Percentiles rank a stretch among this genome's conserved stretches.
phyloP scores from a whole-genome alignment of 163 green algal species.

The Scenedesmus sp. region DNA sequence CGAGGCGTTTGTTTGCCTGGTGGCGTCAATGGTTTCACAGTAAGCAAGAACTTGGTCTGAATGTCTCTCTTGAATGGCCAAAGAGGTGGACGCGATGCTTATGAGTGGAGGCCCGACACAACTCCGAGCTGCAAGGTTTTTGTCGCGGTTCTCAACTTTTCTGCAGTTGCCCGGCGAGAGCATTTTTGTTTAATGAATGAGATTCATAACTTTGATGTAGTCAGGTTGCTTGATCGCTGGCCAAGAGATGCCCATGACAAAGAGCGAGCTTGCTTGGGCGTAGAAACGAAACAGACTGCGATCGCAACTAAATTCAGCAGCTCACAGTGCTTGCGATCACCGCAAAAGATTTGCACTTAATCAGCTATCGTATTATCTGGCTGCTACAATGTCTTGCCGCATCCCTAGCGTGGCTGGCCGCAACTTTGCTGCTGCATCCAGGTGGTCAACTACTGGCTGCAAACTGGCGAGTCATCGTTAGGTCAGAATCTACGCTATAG shows the following conservation, averaged over 20 bases:
- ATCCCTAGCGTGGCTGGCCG: not conserved
- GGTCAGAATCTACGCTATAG: not conserved
- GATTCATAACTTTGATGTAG: not conserved
- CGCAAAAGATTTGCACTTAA: no score
- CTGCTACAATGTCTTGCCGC: not conserved
- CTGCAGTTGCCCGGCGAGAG: not conserved
- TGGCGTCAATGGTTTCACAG: not conserved
- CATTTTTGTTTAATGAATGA: not conserved
- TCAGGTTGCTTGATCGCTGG: not conserved
- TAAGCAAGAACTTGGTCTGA: not conserved
- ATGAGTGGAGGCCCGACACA: not conserved
- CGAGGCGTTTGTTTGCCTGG: not conserved
- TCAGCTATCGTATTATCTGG: not conserved
- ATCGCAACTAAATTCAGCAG: not conserved
- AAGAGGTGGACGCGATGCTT: not conserved
- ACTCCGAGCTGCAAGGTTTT: slow-evolving; percentile 20
- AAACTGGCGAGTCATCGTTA: not conserved
- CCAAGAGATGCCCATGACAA: not conserved
- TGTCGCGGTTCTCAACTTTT: slow-evolving; percentile 16
- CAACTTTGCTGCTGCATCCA: not conserved
- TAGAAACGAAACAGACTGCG: not conserved
- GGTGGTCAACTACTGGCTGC: not conserved
- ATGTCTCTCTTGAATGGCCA: not conserved
- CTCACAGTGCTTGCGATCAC: no score
- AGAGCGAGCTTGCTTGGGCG: not conserved